Conservation (phyloP, 371 early-diverging fungal species). For the Syncephalastrum racemosum region DNA sequence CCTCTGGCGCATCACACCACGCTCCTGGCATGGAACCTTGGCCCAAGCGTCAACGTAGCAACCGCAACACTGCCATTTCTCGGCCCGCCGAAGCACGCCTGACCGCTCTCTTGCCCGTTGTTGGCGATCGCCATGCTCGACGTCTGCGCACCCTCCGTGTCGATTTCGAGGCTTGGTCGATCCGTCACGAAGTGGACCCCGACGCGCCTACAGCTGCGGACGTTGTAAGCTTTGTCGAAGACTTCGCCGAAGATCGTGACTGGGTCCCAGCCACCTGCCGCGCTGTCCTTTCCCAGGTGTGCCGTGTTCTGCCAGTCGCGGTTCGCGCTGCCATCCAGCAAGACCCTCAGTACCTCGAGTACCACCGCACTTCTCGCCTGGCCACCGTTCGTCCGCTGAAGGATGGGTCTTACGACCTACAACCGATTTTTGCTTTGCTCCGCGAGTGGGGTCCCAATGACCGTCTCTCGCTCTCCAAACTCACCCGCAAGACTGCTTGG, state of each 20-base stretch:
- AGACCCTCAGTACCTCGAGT: background rate
- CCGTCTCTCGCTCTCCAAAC: background rate
- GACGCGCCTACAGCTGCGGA: background rate
- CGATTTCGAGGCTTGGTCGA: slow-evolving; percentile 1
- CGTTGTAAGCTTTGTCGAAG: slow-evolving; percentile 15
- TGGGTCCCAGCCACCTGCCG: slow-evolving; percentile 9
- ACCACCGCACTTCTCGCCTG: slow-evolving; percentile 9
- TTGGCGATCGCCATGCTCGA: background rate
- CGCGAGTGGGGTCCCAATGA: slow-evolving; percentile 1
- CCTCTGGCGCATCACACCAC: slow-evolving; percentile 4
- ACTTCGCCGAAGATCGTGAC: background rate
- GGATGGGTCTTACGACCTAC: slow-evolving; percentile 4
- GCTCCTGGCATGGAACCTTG: slow-evolving; percentile 14
- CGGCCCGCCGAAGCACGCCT: background rate
- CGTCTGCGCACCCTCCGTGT: background rate
- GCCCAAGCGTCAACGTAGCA: background rate
- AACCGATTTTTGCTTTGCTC: slow-evolving; percentile 2
- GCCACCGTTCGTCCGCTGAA: slow-evolving; percentile 7
- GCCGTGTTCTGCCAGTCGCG: slow-evolving; percentile 7
- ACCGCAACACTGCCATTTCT: background rate
- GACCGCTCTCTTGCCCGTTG: background rate
- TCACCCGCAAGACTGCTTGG: slow-evolving; percentile 22
- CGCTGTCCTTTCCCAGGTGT: slow-evolving; percentile 5
- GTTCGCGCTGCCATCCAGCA: background rate
- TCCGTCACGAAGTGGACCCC: background rate